phyloP scores from a whole-genome alignment of 2,329 filamentous ascomycete species.

The Colletotrichum tamarilloi region DNA sequence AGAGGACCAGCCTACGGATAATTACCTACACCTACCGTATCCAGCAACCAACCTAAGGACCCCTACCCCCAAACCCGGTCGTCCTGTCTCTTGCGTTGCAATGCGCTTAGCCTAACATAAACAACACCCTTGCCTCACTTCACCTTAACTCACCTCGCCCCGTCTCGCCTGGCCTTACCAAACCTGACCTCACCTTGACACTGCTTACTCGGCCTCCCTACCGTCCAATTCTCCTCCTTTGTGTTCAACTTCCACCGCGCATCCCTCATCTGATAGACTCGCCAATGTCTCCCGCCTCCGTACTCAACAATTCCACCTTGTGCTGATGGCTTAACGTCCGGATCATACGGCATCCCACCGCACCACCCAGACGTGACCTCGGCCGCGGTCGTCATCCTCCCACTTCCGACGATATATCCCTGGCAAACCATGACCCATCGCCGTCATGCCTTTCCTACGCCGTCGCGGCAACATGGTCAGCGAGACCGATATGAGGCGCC shows the following conservation, averaged over 20 bases:
- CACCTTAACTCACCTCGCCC: conserved; percentile 19
- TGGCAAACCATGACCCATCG: conserved; percentile 49
- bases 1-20: not conserved
- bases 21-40: not conserved
- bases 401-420: conserved; percentile 23
- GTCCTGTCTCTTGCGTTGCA: conserved; percentile 28
- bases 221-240: not conserved
- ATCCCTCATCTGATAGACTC: not conserved
- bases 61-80: conserved; percentile 18
- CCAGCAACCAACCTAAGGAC: not conserved
- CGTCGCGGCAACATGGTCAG: conserved; percentile 70
- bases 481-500: conserved; percentile 69
- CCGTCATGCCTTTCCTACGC: conserved; percentile 70
- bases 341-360: conserved; percentile 24
- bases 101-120: conserved; percentile 16
- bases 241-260: not conserved
- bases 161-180: not conserved
- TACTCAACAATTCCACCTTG: conserved; percentile 1
- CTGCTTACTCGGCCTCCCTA: conserved; percentile 8
- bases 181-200: not conserved
- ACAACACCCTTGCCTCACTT: conserved; percentile 5
- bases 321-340: conserved; percentile 33
- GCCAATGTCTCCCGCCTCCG: conserved; percentile 12
- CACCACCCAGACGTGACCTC: conserved; percentile 5
- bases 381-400: conserved; percentile 28